Base-by-base conservation (phyloP, 176 grass and related monocot genomes). In the Phoenix dactylifera region DNA sequence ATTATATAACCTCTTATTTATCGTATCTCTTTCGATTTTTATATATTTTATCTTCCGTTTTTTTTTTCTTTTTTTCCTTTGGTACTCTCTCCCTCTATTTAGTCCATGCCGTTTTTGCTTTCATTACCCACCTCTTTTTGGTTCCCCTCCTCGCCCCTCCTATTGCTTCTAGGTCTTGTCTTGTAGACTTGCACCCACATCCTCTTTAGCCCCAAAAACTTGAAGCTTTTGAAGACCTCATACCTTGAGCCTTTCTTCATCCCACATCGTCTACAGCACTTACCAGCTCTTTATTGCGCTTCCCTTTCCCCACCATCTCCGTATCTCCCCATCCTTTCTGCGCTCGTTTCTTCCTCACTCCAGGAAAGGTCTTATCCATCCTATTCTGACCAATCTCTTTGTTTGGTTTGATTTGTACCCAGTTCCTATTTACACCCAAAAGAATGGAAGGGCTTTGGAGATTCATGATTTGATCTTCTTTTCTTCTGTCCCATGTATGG, bases 231-330 rank as follows among this genome's bases (percentile, higher is more conserved):
- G 32, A 9, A 35, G 32, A 9, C 32, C 7, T 35, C 32, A 35
- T 35, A 35, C 32, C 6, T 35, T 35, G 32, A 35, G 32, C 32
- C 7, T 35, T 6, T 10, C 7, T 35, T 56, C 55, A 60, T 50
- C 29, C 17, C n/a, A 18, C 19, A 6, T 9, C 4, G 6, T 51
- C 18, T 81, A 62, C 71, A 66, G 23, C 72, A 76, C 72, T 60
- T 24, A 56, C 55, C 61, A 53, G 24, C 60, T 16, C 60, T 72
- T 61, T 76, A 75, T 71, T 66, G 55, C 60, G 57, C 55, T 81
- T 71, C 64, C 24, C 30, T 74, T 48, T 24, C 51, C 17, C 19
- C 12, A 10, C 22, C 53, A 22, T 57, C 60, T 19, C 35, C 35
- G 54, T 60, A 29, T 35, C 15, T 17, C 58, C 20, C 16, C 24